Evolutionary conservation across 129 eudicot genomes (phyloP), one percentile per base, ranked within the genome.

Genomic region (Mikania micrantha): DNA sequence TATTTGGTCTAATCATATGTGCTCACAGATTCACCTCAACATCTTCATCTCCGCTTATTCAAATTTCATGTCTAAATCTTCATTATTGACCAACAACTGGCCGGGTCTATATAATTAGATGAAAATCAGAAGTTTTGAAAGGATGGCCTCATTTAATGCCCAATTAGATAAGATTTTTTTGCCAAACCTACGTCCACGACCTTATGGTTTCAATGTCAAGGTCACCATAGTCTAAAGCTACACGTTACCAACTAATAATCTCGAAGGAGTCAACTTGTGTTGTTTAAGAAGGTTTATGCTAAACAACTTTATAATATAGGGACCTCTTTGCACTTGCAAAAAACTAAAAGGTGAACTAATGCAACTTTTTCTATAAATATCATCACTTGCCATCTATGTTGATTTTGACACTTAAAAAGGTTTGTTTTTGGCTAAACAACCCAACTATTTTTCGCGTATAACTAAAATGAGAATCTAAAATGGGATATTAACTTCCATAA

Each of bases 371-470:
- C 35, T 25, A 64, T 11, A 50, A 53, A 25, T 64, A 53, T 24
- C 78, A 50, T 36, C 31, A 32, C 49, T 65, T 36, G 2, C 53
- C 40, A 9, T 61, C 52, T 74, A 39, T 74, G 57, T 74, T 64
- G 58, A 65, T 38, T 60, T 59, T 74, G 58, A 52, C 57, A n/a
- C 57, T 54, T 53, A 39, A 58, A 48, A 40, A 39, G 41, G 58
- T 27, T 74, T 74, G 41, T 65, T 53, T 74, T 66, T 39, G 67
- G 9, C 72, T 39, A 73, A 38, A 64, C 66, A 74, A 20, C 29
- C 67, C 45, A 74, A 52, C 39, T 64, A 27, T 11, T 7, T 56
- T 38, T 54, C 73, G 65, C 78, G 40, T 64, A 60, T 44, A 41
- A 64, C 5, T 10, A 50, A 25, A 34, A 9, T 29, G 60, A 19